phyloP scores from a whole-genome alignment of 2,329 filamentous ascomycete species.

The Aaosphaeria arxii region DNA sequence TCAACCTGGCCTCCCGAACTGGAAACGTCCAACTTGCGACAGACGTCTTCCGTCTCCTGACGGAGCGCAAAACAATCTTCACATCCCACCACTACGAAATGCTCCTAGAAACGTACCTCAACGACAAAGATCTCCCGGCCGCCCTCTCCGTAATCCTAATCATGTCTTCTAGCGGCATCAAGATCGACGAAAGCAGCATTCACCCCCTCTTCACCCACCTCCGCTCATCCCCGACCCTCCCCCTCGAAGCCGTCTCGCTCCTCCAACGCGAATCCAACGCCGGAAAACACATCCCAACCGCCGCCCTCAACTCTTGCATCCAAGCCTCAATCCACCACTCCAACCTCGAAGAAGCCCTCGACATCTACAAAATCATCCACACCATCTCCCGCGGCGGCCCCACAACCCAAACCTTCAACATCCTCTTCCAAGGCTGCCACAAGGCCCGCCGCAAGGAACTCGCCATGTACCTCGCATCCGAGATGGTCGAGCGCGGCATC shows the following conservation, averaged over 20 bases:
- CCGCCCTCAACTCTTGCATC: slow-evolving; percentile 52
- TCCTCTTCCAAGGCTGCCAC: slow-evolving; percentile 53
- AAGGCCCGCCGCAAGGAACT: slow-evolving; percentile 45
- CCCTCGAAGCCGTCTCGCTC: slow-evolving; percentile 53
- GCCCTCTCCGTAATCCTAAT: slow-evolving; percentile 70
- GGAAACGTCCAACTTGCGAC: slow-evolving; percentile 68
- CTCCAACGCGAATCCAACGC: slow-evolving; percentile 55
- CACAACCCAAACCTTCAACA: slow-evolving; percentile 59
- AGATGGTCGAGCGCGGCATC: slow-evolving; percentile 58
- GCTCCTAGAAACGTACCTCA: slow-evolving; percentile 68
- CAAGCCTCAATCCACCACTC: slow-evolving; percentile 47
- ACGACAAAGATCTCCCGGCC: slow-evolving; percentile 57
- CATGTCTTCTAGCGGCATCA: slow-evolving; percentile 64
- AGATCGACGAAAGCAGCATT: slow-evolving; percentile 59
- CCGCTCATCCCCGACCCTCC: slow-evolving; percentile 34
- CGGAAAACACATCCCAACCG: slow-evolving; percentile 51
- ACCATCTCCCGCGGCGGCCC: slow-evolving; percentile 46
- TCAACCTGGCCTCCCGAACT: slow-evolving; percentile 68
- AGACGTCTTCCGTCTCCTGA: slow-evolving; percentile 66
- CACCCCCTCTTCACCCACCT: slow-evolving; percentile 61
- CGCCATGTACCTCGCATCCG: slow-evolving; percentile 60
- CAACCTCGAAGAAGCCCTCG: slow-evolving; percentile 51
- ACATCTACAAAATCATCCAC: slow-evolving; percentile 61
- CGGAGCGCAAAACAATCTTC: slow-evolving; percentile 56
- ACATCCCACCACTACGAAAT: slow-evolving; percentile 74